Conservation (phyloP, 2,329 filamentous ascomycete species). For the Paracamarosporium sp. region DNA sequence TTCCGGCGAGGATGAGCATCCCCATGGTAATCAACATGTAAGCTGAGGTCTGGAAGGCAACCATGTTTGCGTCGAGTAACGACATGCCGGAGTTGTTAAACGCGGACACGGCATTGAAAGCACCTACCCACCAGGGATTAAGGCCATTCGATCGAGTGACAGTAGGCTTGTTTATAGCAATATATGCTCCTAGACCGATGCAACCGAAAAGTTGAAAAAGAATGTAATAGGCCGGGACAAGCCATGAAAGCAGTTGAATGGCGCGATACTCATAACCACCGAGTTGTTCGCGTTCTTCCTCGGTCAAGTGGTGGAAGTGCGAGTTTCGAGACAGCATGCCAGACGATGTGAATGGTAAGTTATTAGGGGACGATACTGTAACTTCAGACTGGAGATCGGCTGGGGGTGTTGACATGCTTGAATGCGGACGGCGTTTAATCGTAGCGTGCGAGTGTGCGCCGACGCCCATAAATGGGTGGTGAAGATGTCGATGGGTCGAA, state of each 20-base stretch:
- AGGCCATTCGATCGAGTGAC: constrained; percentile 48
- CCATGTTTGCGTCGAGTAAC: constrained; percentile 61
- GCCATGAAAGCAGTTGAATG: constrained; percentile 56
- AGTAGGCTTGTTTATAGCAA: constrained; percentile 51
- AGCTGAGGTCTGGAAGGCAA: constrained; percentile 59
- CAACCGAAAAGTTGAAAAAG: constrained; percentile 19
- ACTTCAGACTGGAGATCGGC: constrained; percentile 16
- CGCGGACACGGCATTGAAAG: constrained; percentile 71
- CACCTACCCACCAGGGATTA: constrained; percentile 58
- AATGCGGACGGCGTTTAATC: constrained; percentile 18
- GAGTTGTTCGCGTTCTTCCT: constrained; percentile 51
- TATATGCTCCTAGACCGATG: constrained; percentile 46
- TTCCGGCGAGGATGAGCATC: constrained; percentile 58
- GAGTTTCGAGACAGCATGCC: constrained; percentile 54
- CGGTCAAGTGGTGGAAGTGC: constrained; percentile 53
- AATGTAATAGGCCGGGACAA: constrained; percentile 41
- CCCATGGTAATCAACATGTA: constrained; percentile 57
- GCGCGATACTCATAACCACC: constrained; percentile 60
- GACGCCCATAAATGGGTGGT: constrained; percentile 40
- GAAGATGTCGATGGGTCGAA: constrained; percentile 10
- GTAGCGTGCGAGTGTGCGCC: constrained; percentile 39
- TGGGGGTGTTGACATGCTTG: constrained; percentile 16
- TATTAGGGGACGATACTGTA: constrained; percentile 11
- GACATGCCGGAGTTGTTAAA: constrained; percentile 63
- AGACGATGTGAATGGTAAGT: constrained; percentile 23